Base-by-base conservation (phyloP, 345 rosid species). In the Gossypium thurberi region DNA sequence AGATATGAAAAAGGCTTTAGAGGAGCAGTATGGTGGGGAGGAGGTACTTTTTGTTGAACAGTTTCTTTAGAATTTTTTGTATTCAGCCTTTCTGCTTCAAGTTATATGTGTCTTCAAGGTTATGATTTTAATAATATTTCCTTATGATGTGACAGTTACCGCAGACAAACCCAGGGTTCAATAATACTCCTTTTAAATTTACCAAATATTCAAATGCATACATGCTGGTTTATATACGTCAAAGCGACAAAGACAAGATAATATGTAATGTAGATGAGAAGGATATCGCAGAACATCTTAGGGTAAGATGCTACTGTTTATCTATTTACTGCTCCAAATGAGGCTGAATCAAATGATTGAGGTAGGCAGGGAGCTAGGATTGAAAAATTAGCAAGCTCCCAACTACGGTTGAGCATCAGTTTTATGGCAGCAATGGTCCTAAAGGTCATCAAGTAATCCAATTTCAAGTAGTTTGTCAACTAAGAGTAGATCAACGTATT, bases 1-100 rank as follows among this genome's bases (percentile, higher is more conserved):
- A 85, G 99, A 95, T 71, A 28, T 83, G 72, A 88, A 88, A 81
- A 91, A 91, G 85, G 99, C 97, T 53, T 71, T 95, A 58, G 98
- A 95, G 72, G 98, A 92, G 86, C 99, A 95, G 86, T 95, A 91
- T 73, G 99, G 99, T 69, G 98, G 99, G 97, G 97, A 91, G 81
- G 99, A 91, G 96, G 99, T 91, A 79, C 73, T 40, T 74, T n/a
- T 55, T 18, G 43, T 23, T 53, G 56, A 60, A 40, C 72, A 65
- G 62, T 57, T 7, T 56, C 8, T 28, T 40, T 53, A n/a, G 6
- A 21, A 66, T 26, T 52, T n/a, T 17, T 66, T 50, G 2, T 25
- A 50, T 37, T 71, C 40, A 10, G 53, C 46, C 28, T 72, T 28
- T 70, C 55, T 44, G 58, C 14, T 77, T 70, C 60, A 13, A 26